A percentile compares a stretch with the other conserved stretches of the same genome.
Evolutionary conservation across 2,329 filamentous ascomycete species (phyloP).

Genomic region (Sporothrix pallida): DNA sequence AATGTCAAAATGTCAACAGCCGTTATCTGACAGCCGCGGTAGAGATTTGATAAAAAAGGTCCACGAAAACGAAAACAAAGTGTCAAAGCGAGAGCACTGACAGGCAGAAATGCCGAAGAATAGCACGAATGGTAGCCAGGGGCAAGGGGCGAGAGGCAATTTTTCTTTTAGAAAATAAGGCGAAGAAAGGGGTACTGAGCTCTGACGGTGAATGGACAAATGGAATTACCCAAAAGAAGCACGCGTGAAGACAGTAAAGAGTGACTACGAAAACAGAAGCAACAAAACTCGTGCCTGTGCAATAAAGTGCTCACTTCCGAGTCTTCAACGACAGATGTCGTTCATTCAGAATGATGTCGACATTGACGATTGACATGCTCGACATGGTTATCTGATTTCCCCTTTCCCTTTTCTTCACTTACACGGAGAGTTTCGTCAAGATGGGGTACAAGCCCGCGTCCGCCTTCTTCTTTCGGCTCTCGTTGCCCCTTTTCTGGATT

Average conservation of each 20-base stretch:
- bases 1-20: background rate
- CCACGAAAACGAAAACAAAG: background rate
- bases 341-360: background rate
- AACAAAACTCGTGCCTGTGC: background rate
- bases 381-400: constrained; percentile 9
- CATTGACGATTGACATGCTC: background rate
- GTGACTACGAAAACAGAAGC: no score
- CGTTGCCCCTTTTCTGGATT: background rate
- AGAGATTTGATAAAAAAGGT: background rate
- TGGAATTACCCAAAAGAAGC: no score
- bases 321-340: background rate
- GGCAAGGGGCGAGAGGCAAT: background rate
- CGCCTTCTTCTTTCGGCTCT: background rate
- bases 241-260: no score
- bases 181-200: background rate
- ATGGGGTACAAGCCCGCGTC: constrained; percentile 1
- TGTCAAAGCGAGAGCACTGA: background rate
- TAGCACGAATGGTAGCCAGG: background rate
- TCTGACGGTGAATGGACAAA: no score
- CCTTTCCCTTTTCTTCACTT: background rate
- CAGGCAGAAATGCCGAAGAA: background rate
- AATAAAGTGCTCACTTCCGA: background rate
- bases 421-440: constrained; percentile 4
- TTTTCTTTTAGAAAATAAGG: background rate
- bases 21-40: constrained; percentile 11